phyloP scores from a whole-genome alignment of 2,329 filamentous ascomycete species.

The Dryadomyces quercivorus region DNA sequence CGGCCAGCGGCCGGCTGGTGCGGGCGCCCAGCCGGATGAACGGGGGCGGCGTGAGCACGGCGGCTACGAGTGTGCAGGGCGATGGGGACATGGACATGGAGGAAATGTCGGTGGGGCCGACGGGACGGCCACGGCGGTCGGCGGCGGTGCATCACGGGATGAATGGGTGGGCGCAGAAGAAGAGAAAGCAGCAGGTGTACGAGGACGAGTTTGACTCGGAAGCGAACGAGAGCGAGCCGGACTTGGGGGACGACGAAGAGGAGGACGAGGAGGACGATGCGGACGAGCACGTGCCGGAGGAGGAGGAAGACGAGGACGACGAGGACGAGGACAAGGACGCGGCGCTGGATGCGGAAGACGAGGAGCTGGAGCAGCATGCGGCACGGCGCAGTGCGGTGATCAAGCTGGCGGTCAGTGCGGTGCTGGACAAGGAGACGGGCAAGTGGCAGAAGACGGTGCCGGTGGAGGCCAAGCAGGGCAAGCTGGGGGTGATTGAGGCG shows the following conservation, averaged over 20 bases:
- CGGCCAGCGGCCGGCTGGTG: slow-evolving; percentile 80
- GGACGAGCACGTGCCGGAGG: slow-evolving; percentile 50
- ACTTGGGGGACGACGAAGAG: slow-evolving; percentile 34
- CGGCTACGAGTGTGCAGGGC: slow-evolving; percentile 31
- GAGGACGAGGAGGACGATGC: slow-evolving; percentile 46
- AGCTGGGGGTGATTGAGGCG: neutral
- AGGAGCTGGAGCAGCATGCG: slow-evolving; percentile 13
- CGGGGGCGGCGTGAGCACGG: slow-evolving; percentile 31
- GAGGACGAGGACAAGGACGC: slow-evolving; percentile 39
- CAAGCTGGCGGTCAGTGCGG: slow-evolving; percentile 48
- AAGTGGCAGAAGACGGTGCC: slow-evolving; percentile 18
- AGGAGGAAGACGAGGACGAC: slow-evolving; percentile 39
- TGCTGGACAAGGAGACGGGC: slow-evolving; percentile 23
- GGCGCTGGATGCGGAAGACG: slow-evolving; percentile 41
- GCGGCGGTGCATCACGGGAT: slow-evolving; percentile 35
- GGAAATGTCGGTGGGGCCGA: slow-evolving; percentile 27
- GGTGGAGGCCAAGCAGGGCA: neutral
- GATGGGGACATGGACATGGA: slow-evolving; percentile 16
- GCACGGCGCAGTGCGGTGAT: slow-evolving; percentile 55
- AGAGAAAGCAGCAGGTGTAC: slow-evolving; percentile 22
- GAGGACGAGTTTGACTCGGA: slow-evolving; percentile 54
- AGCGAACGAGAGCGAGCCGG: slow-evolving; percentile 52
- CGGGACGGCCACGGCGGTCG: slow-evolving; percentile 37
- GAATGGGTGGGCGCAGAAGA: slow-evolving; percentile 33
- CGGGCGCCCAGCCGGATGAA: slow-evolving; percentile 55